Base-by-base conservation (phyloP, 2,329 filamentous ascomycete genomes). In the Purpureocillium lavendulum region DNA sequence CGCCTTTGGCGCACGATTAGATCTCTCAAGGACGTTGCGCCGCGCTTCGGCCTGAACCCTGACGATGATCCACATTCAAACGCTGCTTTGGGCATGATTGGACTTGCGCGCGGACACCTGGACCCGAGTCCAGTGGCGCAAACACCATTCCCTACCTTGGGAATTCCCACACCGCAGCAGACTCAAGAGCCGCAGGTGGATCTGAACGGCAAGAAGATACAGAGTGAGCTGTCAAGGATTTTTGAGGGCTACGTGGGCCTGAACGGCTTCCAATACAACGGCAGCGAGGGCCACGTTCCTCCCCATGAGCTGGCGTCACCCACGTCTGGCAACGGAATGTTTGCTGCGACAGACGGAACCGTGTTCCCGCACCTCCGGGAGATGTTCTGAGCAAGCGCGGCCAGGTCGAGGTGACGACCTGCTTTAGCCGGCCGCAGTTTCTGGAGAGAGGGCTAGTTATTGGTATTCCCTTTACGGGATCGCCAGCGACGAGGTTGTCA, bases 1-100 rank as follows among this genome's bases (percentile, higher is more conserved):
- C 71, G 84, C 1, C 64, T 89, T 2, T 89, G 84, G 84, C 74
- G 75, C 45, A 86, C 80, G 0, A 78, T 87, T 38, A 71, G 73
- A 33, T 77, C 79, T 0, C 70, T 89, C 30, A 85, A 84, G 49
- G 77, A 84, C 43, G 77, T 86, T 7, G 84, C 80, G 0, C 81
- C 82, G 1, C 74, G 78, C 15, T 71, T 88, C 1, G 84, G 84
- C 0, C 67, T 84, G 15, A 59, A 62, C 38, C 50, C 56, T 1
- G 58, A 63, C 18, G 64, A 71, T 7, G 71, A 77, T 43, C 61
- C 71, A 0, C 71, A 75, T 44, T 70, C 66, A 10, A 67, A 60
- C 9, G 72, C 71, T 2, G 71, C 72, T 0, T 49, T 75, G n/a
- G 67, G 68, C 1, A 76, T 77, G 72, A 70, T 73, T 35, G 73